Conservation (phyloP, 805 yeast species). For the Wickerhamiella siamensis region DNA sequence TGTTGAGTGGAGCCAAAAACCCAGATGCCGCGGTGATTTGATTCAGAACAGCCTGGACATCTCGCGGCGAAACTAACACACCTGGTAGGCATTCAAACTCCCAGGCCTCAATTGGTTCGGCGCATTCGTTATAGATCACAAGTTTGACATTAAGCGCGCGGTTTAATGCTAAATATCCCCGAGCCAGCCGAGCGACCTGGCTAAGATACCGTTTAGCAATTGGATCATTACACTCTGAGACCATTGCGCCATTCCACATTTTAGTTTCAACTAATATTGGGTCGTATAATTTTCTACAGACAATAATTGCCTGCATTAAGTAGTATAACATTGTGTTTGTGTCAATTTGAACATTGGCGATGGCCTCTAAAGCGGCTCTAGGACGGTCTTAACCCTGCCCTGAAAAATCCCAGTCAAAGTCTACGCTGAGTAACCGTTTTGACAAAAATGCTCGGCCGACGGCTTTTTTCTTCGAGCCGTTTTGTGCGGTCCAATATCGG, state of each 20-base stretch:
- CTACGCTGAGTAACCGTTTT: neutral
- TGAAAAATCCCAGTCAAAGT: neutral
- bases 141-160: neutral
- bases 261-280: neutral
- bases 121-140: neutral
- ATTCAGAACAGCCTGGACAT: neutral
- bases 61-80: neutral
- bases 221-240: neutral
- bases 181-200: neutral
- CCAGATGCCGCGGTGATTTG: constrained; percentile 1
- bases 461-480: constrained; percentile 11
- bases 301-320: neutral
- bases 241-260: neutral
- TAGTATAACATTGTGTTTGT: neutral
- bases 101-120: constrained; percentile 2
- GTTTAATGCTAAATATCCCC: neutral
- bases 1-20: neutral
- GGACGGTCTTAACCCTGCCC: neutral
- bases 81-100: neutral
- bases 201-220: neutral
- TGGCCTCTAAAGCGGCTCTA: neutral
- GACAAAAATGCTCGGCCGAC: neutral
- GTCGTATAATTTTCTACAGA: neutral
- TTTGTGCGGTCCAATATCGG: constrained; percentile 41
- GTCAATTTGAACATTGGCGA: neutral